Percentiles rank a stretch among this genome's conserved stretches.
Conservation (phyloP, 2,329 filamentous ascomycete species). For the Calonectria fujianensis region DNA sequence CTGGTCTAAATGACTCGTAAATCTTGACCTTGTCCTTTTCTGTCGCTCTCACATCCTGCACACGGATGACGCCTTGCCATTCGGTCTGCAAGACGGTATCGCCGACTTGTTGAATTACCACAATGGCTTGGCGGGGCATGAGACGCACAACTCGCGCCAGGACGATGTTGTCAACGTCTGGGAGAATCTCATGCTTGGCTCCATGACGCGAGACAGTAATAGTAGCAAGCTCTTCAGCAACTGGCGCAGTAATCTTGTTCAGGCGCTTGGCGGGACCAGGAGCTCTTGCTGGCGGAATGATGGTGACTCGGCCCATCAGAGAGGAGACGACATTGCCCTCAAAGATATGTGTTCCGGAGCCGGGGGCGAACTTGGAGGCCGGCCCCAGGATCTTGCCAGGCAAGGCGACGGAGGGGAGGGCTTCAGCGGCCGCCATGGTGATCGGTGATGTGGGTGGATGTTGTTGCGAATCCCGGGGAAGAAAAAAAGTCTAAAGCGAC, state of each 20-base stretch:
- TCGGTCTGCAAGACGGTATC: slow-evolving; percentile 83
- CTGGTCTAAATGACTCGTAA: slow-evolving; percentile 92
- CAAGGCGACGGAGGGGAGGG: slow-evolving; percentile 76
- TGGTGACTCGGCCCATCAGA: slow-evolving; percentile 82
- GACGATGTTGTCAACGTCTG: slow-evolving; percentile 86
- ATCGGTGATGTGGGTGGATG: slow-evolving; percentile 46
- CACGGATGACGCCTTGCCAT: slow-evolving; percentile 89
- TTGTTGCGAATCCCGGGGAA: slow-evolving; percentile 4
- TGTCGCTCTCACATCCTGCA: slow-evolving; percentile 94
- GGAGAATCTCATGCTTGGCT: slow-evolving; percentile 82
- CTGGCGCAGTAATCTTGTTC: slow-evolving; percentile 72
- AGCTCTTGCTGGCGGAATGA: slow-evolving; percentile 68
- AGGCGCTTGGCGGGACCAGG: slow-evolving; percentile 75
- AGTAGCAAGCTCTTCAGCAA: slow-evolving; percentile 67
- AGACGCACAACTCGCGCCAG: slow-evolving; percentile 91
- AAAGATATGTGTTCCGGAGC: slow-evolving; percentile 89
- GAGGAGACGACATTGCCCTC: slow-evolving; percentile 86
- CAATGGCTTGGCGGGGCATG: slow-evolving; percentile 87
- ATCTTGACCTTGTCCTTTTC: slow-evolving; percentile 97
- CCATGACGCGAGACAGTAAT: slow-evolving; percentile 73
- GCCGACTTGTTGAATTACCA: slow-evolving; percentile 90
- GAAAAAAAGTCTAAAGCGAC: slow-evolving; percentile 3
- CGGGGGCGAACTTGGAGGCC: slow-evolving; percentile 79
- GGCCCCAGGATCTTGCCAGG: slow-evolving; percentile 89
- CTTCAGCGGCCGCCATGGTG: slow-evolving; percentile 56